Percentiles rank a stretch among this genome's conserved stretches.
Evolutionary conservation across 2,329 filamentous ascomycete species (phyloP).

Genomic region (Exophiala xenobiotica): DNA sequence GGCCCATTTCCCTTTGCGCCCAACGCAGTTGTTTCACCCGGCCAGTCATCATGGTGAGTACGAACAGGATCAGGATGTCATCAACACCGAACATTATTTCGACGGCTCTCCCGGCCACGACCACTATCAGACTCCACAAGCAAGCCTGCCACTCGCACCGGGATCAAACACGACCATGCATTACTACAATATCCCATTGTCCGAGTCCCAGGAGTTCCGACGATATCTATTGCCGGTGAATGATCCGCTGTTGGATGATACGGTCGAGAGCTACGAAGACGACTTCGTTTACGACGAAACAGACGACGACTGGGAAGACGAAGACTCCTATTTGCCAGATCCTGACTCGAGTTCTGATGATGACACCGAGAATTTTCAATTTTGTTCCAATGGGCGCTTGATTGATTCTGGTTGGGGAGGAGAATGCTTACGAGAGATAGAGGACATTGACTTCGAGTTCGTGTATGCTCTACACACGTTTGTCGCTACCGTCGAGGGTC

Average conservation of each 20-base stretch:
- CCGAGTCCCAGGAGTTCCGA: slow-evolving; percentile 31
- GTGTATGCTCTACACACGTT: slow-evolving; percentile 98
- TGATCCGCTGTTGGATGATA: slow-evolving; percentile 41
- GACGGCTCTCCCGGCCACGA: slow-evolving; percentile 4
- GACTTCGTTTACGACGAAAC: slow-evolving; percentile 15
- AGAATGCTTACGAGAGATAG: slow-evolving; percentile 86
- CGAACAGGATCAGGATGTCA: slow-evolving; percentile 24
- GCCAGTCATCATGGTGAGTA: slow-evolving; percentile 53
- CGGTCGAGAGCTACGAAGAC: slow-evolving; percentile 15
- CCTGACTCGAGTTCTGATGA: slow-evolving; percentile 53
- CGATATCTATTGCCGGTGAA: slow-evolving; percentile 44
- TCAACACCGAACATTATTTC: slow-evolving; percentile 6
- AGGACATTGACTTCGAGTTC: slow-evolving; percentile 99
- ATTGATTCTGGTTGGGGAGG: slow-evolving; percentile 71
- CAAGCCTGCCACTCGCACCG: not conserved
- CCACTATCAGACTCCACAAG: not conserved
- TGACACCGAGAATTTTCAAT: slow-evolving; percentile 61
- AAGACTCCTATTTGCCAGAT: slow-evolving; percentile 41
- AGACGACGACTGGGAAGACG: slow-evolving; percentile 29
- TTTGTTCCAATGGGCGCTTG: slow-evolving; percentile 60
- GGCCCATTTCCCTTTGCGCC: slow-evolving; percentile 31
- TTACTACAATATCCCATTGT: slow-evolving; percentile 11
- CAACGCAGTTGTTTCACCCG: slow-evolving; percentile 33
- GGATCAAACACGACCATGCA: not conserved
- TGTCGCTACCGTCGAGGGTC: slow-evolving; percentile 94